Base-by-base conservation (phyloP, 257 asterid genomes). In the Solanum etuberosum region DNA sequence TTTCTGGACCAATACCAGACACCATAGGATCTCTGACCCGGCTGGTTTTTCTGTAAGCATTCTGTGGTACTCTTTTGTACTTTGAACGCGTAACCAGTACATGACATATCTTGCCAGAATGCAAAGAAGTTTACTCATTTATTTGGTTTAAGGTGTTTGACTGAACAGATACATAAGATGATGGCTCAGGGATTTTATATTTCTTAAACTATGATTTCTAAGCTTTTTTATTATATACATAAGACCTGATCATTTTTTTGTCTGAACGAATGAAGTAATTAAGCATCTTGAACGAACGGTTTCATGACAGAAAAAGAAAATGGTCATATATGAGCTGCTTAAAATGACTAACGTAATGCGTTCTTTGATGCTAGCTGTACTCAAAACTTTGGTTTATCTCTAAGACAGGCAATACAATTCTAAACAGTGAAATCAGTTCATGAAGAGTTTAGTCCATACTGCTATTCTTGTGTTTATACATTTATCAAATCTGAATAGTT, bases 31-130 rank as follows among this genome's bases (percentile, higher is more conserved):
- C 94, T 82, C 92, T 97, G 32, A 89, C 87, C 68, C 87, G 88
- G 85, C 91, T 97, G 87, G 90, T 86, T 86, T 92, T 18, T 87
- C 92, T 97, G 99, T 97, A 93, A 95, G 98, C 32, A 88, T 57
- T 87, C 71, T 27, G 82, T 29, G 25, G 48, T 34, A n/a, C 27
- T 35, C 46, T 31, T 31, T 48, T 20, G 63, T 51, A 81, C 43
- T 81, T 31, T 48, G 68, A 81, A 81, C 10, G 37, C 15, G 1
- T 2, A 21, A 77, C 84, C 84, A 46, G 27, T 9, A 46, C 0
- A 18, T 31, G 67, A 29, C 67, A 46, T 80, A 29, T 46, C 34
- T 80, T 48, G 54, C 67, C 67, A 46, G 67, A 9, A 1, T 29
- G 65, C 18, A 27, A 80, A 9, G 27, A 80, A 29, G 16, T 80